phyloP scores from a whole-genome alignment of 768 basidiomycete species.

The Termitomyces eurrhizus region DNA sequence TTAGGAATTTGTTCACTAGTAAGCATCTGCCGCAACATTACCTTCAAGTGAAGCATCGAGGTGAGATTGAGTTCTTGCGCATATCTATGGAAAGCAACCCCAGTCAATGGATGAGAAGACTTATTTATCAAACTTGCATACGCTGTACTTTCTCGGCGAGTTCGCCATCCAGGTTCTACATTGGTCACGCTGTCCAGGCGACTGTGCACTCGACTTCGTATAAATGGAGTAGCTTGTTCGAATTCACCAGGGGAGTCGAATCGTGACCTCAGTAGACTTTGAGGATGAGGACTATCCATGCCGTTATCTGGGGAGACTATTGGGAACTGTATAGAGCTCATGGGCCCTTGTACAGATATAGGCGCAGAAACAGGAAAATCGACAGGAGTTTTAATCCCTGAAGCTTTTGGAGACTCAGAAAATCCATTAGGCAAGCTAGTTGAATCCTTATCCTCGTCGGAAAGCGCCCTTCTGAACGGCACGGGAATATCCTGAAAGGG shows the following conservation, averaged over 20 bases:
- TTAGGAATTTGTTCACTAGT: conserved; percentile 80
- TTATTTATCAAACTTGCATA: conserved; percentile 36
- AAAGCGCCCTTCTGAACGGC: conserved; percentile 71
- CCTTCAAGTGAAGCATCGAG: conserved; percentile 85
- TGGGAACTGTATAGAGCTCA: conserved; percentile 80
- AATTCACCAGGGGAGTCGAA: conserved; percentile 72
- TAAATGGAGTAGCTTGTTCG: conserved; percentile 72
- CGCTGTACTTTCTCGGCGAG: conserved; percentile 86
- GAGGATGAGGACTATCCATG: conserved; percentile 52
- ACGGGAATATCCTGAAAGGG: conserved; percentile 53
- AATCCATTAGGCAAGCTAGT: conserved; percentile 37
- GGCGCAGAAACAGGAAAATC: conserved; percentile 56
- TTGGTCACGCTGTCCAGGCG: conserved; percentile 54
- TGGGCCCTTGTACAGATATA: conserved; percentile 46
- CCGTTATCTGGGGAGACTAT: conserved; percentile 71
- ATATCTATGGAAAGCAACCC: conserved; percentile 51
- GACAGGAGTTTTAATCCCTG: conserved; percentile 48
- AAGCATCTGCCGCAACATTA: conserved; percentile 90
- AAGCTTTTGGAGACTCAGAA: conserved; percentile 39
- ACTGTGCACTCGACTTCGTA: conserved; percentile 82
- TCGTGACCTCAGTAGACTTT: conserved; percentile 50
- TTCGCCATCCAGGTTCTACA: conserved; percentile 78
- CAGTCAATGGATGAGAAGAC: not conserved
- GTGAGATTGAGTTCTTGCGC: conserved; percentile 79
- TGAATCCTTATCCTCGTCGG: conserved; percentile 73